Evolutionary conservation across 2,329 filamentous ascomycete genomes (phyloP).

Genomic region (Pseudogymnoascus sp.): DNA sequence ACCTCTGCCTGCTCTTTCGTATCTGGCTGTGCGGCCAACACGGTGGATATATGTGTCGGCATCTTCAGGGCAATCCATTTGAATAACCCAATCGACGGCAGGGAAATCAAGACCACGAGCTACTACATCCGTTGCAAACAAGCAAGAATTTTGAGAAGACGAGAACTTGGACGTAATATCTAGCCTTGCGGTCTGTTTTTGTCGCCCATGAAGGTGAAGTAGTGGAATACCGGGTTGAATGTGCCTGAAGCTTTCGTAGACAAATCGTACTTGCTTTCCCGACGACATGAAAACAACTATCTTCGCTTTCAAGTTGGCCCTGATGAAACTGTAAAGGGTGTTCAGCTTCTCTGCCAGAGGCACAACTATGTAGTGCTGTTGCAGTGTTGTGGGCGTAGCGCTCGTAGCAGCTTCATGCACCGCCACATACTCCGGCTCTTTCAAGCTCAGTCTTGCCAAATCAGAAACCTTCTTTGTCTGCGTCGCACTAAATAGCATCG

Average conservation of each 20-base stretch:
- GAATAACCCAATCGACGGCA: slow-evolving; percentile 97
- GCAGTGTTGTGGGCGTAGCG: slow-evolving; percentile 74
- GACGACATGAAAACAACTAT: slow-evolving; percentile 93
- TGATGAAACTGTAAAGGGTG: slow-evolving; percentile 86
- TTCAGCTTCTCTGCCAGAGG: slow-evolving; percentile 84
- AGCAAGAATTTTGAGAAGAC: slow-evolving; percentile 69
- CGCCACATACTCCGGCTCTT: slow-evolving; percentile 88
- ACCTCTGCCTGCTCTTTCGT: slow-evolving; percentile 77
- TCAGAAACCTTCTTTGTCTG: slow-evolving; percentile 94
- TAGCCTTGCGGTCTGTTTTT: slow-evolving; percentile 81
- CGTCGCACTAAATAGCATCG: slow-evolving; percentile 89
- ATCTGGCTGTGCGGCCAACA: slow-evolving; percentile 88
- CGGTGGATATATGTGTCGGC: slow-evolving; percentile 96
- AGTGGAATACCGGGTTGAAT: slow-evolving; percentile 90
- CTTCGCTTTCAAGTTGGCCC: slow-evolving; percentile 83
- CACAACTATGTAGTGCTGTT: slow-evolving; percentile 86
- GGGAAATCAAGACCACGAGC: slow-evolving; percentile 93
- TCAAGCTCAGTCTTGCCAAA: slow-evolving; percentile 75
- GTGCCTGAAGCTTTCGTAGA: slow-evolving; percentile 86
- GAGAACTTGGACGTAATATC: slow-evolving; percentile 84
- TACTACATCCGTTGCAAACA: slow-evolving; percentile 93
- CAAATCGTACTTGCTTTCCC: slow-evolving; percentile 92
- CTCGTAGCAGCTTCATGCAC: slow-evolving; percentile 75
- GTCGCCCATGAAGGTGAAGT: slow-evolving; percentile 84
- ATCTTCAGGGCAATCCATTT: slow-evolving; percentile 94